These are phyloP conservation scores for Zoysia matrella DNA, from an alignment of 202 grass and related monocot genomes.

Conservation along the genomic window DNA sequence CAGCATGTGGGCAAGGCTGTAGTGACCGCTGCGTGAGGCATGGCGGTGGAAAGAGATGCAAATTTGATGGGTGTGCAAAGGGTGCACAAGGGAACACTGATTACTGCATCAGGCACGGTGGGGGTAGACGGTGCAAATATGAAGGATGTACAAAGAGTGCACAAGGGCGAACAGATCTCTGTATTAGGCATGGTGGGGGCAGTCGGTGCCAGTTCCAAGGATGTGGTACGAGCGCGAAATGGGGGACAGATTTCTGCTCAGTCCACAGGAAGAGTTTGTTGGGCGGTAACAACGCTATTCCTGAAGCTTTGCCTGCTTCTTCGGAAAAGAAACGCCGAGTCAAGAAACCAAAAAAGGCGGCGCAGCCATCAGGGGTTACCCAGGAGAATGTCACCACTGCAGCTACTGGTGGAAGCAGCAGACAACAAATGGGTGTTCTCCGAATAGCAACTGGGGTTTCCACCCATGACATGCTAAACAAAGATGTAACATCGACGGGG, in stretches of 20 bases:
- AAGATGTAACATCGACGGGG: constrained; percentile 1
- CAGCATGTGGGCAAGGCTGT: constrained; percentile 59
- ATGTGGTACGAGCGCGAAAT: constrained; percentile 52
- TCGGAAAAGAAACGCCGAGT: constrained; percentile 27
- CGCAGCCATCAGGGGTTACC: constrained; percentile 8
- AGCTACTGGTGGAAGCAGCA: constrained; percentile 42
- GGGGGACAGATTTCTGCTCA: constrained; percentile 53
- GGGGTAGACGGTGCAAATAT: constrained; percentile 58
- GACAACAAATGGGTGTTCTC: constrained; percentile 38
- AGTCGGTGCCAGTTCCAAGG: constrained; percentile 55
- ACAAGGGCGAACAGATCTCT: constrained; percentile 57
- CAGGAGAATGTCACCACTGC: constrained; percentile 21
- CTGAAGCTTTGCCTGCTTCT: constrained; percentile 29
- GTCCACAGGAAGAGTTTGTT: constrained; percentile 44
- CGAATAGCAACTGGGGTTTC: constrained; percentile 9
- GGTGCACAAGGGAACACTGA: constrained; percentile 61
- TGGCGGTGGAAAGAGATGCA: constrained; percentile 75
- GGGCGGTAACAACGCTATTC: background rate
- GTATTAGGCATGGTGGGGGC: constrained; percentile 62
- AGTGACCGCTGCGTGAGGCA: constrained; percentile 73
- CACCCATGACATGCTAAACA: constrained; percentile 28
- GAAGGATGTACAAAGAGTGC: constrained; percentile 65
- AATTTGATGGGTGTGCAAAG: constrained; percentile 62
- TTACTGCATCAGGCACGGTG: constrained; percentile 60
- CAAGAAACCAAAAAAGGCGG: constrained; percentile 41